Evolutionary conservation across 2,329 filamentous ascomycete genomes (phyloP).

Genomic region (Zopfia rhizophila): DNA sequence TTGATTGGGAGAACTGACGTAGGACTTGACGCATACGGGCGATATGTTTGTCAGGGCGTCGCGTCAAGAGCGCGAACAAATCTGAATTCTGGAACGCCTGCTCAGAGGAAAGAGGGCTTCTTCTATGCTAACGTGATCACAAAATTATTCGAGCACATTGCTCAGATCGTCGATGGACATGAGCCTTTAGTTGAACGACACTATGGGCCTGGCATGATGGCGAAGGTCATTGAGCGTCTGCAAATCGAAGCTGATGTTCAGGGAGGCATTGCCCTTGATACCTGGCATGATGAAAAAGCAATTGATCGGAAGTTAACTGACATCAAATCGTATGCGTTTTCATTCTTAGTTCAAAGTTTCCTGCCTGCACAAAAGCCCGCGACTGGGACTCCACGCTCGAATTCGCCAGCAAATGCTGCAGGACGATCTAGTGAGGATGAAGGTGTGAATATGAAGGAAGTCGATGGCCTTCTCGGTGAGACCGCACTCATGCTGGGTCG

Average conservation of each 20-base stretch:
- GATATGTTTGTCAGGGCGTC: slow-evolving; percentile 95
- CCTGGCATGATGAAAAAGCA: slow-evolving; percentile 89
- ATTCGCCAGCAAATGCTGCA: slow-evolving; percentile 72
- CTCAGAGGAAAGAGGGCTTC: slow-evolving; percentile 77
- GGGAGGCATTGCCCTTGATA: slow-evolving; percentile 93
- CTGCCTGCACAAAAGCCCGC: slow-evolving; percentile 74
- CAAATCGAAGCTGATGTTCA: slow-evolving; percentile 97
- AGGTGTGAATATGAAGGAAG: slow-evolving; percentile 93
- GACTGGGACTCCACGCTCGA: slow-evolving; percentile 73
- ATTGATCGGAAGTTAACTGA: slow-evolving; percentile 90
- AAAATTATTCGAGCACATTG: slow-evolving; percentile 95
- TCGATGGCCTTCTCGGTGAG: slow-evolving; percentile 87
- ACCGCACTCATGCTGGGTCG: slow-evolving; percentile 90
- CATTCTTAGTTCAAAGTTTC: slow-evolving; percentile 95
- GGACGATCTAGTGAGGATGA: slow-evolving; percentile 84
- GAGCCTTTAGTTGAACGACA: slow-evolving; percentile 91
- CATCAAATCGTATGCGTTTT: slow-evolving; percentile 97
- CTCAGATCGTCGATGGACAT: slow-evolving; percentile 93
- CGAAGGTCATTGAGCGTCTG: slow-evolving; percentile 88
- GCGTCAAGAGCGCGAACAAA: slow-evolving; percentile 83
- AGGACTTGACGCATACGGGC: slow-evolving; percentile 92
- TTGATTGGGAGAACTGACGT: slow-evolving; percentile 89
- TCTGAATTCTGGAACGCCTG: slow-evolving; percentile 74
- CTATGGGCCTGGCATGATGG: slow-evolving; percentile 93
- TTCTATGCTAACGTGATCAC: slow-evolving; percentile 94